Evolutionary conservation across 306 rosid species (phyloP).

Genomic region (Cucurbita argyrosperma): DNA sequence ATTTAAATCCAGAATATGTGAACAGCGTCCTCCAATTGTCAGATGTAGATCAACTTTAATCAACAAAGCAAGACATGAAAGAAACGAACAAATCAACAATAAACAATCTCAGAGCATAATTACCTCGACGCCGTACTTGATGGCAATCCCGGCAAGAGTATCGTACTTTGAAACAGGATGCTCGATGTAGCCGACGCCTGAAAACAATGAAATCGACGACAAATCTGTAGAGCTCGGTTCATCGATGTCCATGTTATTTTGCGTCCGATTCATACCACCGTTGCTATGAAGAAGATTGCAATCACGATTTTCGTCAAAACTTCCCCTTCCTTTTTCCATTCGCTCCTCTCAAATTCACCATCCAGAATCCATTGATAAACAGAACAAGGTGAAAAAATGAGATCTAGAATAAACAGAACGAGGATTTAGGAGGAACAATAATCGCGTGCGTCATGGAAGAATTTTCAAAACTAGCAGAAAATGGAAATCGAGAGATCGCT

Average conservation of each 20-base stretch:
- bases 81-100: not conserved
- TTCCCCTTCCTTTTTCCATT: not conserved
- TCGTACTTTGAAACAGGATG: conserved; percentile 11
- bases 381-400: not conserved
- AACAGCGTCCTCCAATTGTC: not conserved
- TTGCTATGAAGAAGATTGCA: not conserved
- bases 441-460: no score
- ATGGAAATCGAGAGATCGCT: not conserved
- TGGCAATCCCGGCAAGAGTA: conserved; percentile 12
- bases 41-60: not conserved
- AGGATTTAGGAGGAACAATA: not conserved
- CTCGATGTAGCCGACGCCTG: conserved; percentile 3
- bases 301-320: not conserved
- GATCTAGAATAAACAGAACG: not conserved
- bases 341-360: not conserved
- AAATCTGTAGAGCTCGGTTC: not conserved
- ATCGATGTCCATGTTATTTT: not conserved
- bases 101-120: not conserved
- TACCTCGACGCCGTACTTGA: conserved; percentile 17
- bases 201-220: not conserved
- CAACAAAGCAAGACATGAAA: not conserved
- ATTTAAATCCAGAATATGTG: not conserved
- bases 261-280: not conserved
- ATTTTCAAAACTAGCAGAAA: not conserved
- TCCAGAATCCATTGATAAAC: not conserved